Conservation (phyloP, 495 filamentous ascomycete species). For the Penicillium turbatum region DNA sequence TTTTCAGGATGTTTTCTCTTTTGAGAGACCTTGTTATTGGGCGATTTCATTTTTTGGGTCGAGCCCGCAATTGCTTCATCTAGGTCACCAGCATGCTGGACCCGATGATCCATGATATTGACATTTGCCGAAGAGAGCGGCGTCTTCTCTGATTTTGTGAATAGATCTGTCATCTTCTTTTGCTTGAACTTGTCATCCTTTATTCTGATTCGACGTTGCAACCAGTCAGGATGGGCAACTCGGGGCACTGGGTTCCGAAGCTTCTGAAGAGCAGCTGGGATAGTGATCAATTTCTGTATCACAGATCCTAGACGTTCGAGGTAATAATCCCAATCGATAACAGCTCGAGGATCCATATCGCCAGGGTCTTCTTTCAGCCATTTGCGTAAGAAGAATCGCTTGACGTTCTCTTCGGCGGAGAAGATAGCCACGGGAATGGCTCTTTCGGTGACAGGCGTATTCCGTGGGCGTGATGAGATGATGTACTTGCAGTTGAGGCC, state of each 20-base stretch:
- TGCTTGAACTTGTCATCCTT: conserved; percentile 98
- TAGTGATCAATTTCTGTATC: conserved; percentile 97
- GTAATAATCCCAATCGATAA: conserved; percentile 98
- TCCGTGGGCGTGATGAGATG: conserved; percentile 81
- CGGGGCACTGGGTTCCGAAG: conserved; percentile 90
- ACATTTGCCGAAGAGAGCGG: conserved; percentile 68
- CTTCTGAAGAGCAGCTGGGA: conserved; percentile 93
- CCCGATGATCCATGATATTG: conserved; percentile 59
- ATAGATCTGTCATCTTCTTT: conserved; percentile 96
- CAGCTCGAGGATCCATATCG: conserved; percentile 81
- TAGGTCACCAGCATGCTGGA: conserved; percentile 60
- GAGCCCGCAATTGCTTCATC: conserved; percentile 76
- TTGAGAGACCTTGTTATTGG: conserved; percentile 58
- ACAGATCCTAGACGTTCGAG: conserved; percentile 90
- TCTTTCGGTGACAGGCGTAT: conserved; percentile 89
- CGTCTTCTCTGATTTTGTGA: conserved; percentile 69
- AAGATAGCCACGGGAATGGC: conserved; percentile 97
- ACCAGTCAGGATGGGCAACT: conserved; percentile 93
- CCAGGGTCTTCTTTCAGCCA: conserved; percentile 93
- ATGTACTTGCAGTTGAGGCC: conserved; percentile 99
- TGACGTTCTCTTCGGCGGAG: conserved; percentile 82
- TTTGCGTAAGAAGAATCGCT: conserved; percentile 84
- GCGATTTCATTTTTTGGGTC: conserved; percentile 66
- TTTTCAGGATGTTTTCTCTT: conserved; percentile 83
- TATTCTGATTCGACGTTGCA: conserved; percentile 85